These are phyloP conservation scores for Annona cherimola DNA, from an alignment of 164 flowering plant genomes.

Conservation along the genomic window DNA sequence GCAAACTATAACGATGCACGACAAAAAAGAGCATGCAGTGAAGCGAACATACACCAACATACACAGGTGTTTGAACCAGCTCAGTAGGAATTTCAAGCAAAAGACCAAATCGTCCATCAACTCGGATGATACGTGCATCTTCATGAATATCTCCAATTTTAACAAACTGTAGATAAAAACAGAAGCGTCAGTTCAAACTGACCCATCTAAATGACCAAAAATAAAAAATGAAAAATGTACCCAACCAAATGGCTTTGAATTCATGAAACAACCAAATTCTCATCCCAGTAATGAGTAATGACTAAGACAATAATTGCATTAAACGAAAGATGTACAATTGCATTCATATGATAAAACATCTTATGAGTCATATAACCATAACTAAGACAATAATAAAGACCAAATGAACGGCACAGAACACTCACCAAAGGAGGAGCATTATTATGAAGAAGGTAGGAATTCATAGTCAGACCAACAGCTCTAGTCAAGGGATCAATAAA, in stretches of 20 bases:
- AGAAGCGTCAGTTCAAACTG: constrained; percentile 3
- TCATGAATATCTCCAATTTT: constrained; percentile 78
- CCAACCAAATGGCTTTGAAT: not conserved
- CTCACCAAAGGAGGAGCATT: constrained; percentile 83
- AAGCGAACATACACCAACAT: constrained; percentile 58
- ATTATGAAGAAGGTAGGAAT: constrained; percentile 69
- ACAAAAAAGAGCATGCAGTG: constrained; percentile 1
- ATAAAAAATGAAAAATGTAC: not conserved
- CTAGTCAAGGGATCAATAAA: constrained; percentile 91
- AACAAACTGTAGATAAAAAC: constrained; percentile 46
- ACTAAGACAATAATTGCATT: too few relatives aligned
- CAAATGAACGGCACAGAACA: not conserved
- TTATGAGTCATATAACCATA: not conserved
- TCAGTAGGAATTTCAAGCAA: constrained; percentile 75
- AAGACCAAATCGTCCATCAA: constrained; percentile 80
- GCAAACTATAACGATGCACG: not conserved
- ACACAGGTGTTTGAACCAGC: constrained; percentile 68
- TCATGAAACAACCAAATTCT: not conserved
- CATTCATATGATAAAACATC: not conserved
- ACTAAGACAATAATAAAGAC: not conserved
- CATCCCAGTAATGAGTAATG: too few relatives aligned
- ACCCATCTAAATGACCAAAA: not conserved
- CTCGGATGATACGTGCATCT: constrained; percentile 67
- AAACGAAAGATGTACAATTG: not conserved
- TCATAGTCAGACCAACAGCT: constrained; percentile 93